A percentile compares a stretch with the other conserved stretches of the same genome.
Evolutionary conservation across 306 rosid species (phyloP).

Genomic region (Quercus bicolor): DNA sequence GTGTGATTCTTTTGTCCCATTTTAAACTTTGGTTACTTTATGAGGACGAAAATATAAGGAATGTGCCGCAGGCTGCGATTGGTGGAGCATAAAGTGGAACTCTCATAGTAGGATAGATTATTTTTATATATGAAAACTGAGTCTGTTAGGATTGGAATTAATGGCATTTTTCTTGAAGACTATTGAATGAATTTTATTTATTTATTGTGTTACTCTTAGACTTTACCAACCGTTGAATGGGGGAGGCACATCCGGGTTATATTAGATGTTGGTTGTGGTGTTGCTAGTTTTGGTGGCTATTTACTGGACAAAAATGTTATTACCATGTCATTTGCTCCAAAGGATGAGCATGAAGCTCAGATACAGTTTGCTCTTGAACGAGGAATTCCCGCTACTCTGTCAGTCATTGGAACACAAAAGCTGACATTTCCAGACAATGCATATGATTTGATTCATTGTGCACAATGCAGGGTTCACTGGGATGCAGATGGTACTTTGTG

Average conservation of each 20-base stretch:
- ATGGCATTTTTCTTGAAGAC: slow-evolving; percentile 9
- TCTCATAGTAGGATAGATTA: too few species aligned
- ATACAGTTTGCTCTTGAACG: slow-evolving; percentile 98
- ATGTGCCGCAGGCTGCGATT: too few species aligned
- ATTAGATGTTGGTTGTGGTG: slow-evolving; percentile 96
- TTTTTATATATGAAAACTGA: neutral
- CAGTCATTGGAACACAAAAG: slow-evolving; percentile 90
- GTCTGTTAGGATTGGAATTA: neutral
- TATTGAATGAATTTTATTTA: neutral
- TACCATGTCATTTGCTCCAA: slow-evolving; percentile 95
- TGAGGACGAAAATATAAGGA: too few species aligned
- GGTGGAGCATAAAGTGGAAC: too few species aligned
- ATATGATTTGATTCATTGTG: slow-evolving; percentile 91
- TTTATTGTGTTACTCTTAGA: slow-evolving; percentile 35
- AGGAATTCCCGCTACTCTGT: slow-evolving; percentile 93
- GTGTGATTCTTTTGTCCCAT: too few species aligned
- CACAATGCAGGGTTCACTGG: slow-evolving; percentile 98
- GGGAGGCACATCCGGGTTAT: slow-evolving; percentile 74
- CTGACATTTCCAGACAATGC: slow-evolving; percentile 70
- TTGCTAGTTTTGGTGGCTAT: slow-evolving; percentile 96
- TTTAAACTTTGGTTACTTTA: too few species aligned
- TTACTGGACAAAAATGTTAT: slow-evolving; percentile 74
- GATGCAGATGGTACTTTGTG: slow-evolving; percentile 77
- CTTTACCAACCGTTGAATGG: slow-evolving; percentile 59
- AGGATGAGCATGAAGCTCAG: slow-evolving; percentile 99